A percentile compares a stretch with the other conserved stretches of the same genome.
Conservation (phyloP, 2,329 filamentous ascomycete genomes). For the Xylariaceae sp. region DNA sequence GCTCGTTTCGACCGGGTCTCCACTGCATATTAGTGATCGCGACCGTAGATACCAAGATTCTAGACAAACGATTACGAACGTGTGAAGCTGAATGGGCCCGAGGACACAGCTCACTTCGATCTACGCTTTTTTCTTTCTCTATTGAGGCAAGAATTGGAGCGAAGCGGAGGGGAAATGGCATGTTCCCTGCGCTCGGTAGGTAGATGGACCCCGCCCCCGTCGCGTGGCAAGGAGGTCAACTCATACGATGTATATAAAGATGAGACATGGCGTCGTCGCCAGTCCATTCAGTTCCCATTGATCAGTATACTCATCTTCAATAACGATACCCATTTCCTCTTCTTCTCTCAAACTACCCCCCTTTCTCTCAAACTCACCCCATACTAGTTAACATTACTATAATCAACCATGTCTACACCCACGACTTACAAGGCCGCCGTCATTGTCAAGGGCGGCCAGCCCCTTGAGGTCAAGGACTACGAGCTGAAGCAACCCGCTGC, state of each 20-base stretch:
- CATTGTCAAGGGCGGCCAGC: conserved; percentile 43
- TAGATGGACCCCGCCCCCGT: too few relatives aligned
- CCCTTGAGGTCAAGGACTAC: conserved; percentile 49
- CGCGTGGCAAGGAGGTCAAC: too few relatives aligned
- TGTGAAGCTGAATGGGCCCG: too few relatives aligned
- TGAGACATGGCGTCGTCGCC: neutral
- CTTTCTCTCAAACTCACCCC: neutral
- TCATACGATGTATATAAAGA: neutral
- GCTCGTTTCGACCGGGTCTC: neutral
- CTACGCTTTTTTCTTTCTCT: too few relatives aligned
- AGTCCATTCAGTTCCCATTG: neutral
- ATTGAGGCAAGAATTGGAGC: too few relatives aligned
- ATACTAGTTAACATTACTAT: neutral
- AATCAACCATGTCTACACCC: conserved; percentile 1
- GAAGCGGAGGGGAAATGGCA: too few relatives aligned
- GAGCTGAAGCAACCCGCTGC: conserved; percentile 42
- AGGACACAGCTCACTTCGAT: too few relatives aligned
- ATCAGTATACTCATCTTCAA: neutral
- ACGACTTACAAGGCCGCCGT: conserved; percentile 51
- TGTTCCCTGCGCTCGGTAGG: too few relatives aligned
- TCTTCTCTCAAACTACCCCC: neutral
- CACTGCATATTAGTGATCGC: neutral
- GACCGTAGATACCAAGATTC: too few relatives aligned
- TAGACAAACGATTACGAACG: too few relatives aligned
- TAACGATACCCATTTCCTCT: neutral